A percentile compares a stretch with the other conserved stretches of the same genome.
Evolutionary conservation across 345 rosid genomes (phyloP).

Genomic region (Trapa bicornis): DNA sequence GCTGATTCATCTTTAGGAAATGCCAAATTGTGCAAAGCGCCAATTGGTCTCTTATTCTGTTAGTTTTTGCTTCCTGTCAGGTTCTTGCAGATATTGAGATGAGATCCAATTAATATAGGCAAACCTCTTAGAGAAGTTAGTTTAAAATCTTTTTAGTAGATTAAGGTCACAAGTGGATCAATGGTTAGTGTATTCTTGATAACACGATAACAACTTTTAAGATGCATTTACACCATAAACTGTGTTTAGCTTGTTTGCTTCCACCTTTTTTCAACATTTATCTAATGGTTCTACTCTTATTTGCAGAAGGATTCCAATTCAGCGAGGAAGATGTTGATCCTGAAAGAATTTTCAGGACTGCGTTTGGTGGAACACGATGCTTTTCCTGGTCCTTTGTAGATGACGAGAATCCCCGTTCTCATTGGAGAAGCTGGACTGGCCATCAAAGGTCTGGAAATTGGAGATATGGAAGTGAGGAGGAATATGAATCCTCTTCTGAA

Average conservation of each 20-base stretch:
- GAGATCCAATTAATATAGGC: neutral
- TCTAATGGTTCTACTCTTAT: slow-evolving; percentile 12
- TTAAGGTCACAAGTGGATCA: neutral
- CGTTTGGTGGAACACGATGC: slow-evolving; percentile 46
- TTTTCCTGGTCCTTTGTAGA: slow-evolving; percentile 55
- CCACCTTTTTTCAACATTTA: neutral
- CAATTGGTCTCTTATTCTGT: neutral
- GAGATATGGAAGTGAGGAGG: slow-evolving; percentile 41
- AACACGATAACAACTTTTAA: neutral
- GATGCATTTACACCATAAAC: neutral
- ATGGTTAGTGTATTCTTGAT: neutral
- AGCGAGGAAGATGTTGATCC: slow-evolving; percentile 41
- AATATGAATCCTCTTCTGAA: slow-evolving; percentile 42
- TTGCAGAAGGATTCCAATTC: slow-evolving; percentile 48
- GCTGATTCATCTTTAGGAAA: neutral
- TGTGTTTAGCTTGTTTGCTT: neutral
- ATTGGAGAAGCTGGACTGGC: slow-evolving; percentile 26
- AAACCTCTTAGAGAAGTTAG: neutral
- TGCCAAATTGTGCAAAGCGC: neutral
- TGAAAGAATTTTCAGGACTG: slow-evolving; percentile 46
- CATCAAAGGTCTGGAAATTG: slow-evolving; percentile 26
- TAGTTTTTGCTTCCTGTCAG: too few species aligned
- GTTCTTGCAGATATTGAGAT: neutral
- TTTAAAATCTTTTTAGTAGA: neutral
- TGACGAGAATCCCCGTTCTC: slow-evolving; percentile 32